A percentile compares a stretch with the other conserved stretches of the same genome.
These are phyloP conservation scores for Cordyceps farinosa DNA, from an alignment of 2,329 filamentous ascomycete genomes.

Conservation along the genomic window DNA sequence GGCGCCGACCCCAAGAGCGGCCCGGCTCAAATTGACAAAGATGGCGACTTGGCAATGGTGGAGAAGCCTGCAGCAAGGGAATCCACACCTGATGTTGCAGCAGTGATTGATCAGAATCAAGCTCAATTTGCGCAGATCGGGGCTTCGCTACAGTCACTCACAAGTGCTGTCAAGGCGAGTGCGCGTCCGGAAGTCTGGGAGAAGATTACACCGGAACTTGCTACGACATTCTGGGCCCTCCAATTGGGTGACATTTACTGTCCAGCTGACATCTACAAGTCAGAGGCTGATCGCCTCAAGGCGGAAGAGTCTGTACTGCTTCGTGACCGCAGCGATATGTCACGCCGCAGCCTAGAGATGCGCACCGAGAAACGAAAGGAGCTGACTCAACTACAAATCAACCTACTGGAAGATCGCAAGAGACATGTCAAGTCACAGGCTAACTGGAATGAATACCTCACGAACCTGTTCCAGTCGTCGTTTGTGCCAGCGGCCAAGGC, in stretches of 20 bases:
- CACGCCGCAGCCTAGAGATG: conserved; percentile 64
- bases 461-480: conserved; percentile 73
- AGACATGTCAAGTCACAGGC: conserved; percentile 64
- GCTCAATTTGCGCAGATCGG: conserved; percentile 26
- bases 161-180: conserved; percentile 61
- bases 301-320: conserved; percentile 64
- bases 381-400: conserved; percentile 64
- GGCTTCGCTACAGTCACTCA: conserved; percentile 61
- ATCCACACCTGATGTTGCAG: conserved; percentile 26
- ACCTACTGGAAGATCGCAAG: conserved; percentile 69
- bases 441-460: conserved; percentile 65
- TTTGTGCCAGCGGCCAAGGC: conserved; percentile 65
- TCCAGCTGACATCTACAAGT: conserved; percentile 72
- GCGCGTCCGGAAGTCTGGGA: conserved; percentile 63
- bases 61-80: conserved; percentile 31
- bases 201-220: conserved; percentile 75
- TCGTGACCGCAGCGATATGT: conserved; percentile 70
- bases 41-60: conserved; percentile 56
- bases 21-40: conserved; percentile 40
- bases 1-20: conserved; percentile 32
- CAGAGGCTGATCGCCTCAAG: conserved; percentile 67
- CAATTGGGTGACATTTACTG: conserved; percentile 77
- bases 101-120: conserved; percentile 30
- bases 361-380: conserved; percentile 60
- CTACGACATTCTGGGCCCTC: conserved; percentile 88